Evolutionary conservation across 2,329 filamentous ascomycete species (phyloP).

Genomic region (Cytospora schulzeri): DNA sequence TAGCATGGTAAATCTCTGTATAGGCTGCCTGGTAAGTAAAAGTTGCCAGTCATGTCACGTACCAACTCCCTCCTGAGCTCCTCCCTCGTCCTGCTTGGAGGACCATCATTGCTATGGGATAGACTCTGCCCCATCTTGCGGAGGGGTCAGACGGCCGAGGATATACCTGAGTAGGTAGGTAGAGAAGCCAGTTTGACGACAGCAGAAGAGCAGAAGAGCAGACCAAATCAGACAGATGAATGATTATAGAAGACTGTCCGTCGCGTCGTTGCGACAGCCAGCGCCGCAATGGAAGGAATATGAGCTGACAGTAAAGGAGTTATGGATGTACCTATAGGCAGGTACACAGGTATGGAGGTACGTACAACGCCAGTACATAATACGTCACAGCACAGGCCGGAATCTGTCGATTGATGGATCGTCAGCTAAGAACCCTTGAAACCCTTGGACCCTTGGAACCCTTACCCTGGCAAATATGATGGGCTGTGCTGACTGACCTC

Average conservation of each 20-base stretch:
- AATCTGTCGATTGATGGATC: not conserved
- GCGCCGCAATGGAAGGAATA: not conserved
- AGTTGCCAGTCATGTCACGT: slow-evolving; percentile 30
- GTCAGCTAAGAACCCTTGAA: not conserved
- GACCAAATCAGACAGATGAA: not conserved
- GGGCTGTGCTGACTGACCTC: too few species aligned
- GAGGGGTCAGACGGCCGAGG: too few species aligned
- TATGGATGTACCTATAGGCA: too few species aligned
- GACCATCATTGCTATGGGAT: slow-evolving; percentile 11
- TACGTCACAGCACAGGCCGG: not conserved
- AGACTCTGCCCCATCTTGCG: slow-evolving; percentile 25
- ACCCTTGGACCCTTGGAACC: too few species aligned
- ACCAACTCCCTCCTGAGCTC: slow-evolving; percentile 56
- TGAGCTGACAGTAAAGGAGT: not conserved
- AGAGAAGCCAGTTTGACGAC: not conserved
- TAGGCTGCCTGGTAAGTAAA: slow-evolving; percentile 13
- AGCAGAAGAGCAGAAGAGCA: not conserved
- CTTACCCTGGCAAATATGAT: not conserved
- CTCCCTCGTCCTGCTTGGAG: slow-evolving; percentile 48
- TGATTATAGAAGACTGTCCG: too few species aligned
- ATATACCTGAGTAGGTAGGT: too few species aligned
- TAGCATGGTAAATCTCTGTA: not conserved
- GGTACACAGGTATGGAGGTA: too few species aligned
- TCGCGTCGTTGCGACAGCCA: not conserved
- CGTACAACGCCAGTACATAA: too few species aligned